phyloP scores from a whole-genome alignment of 371 early-diverging fungal species.

The Mucor irregularis region DNA sequence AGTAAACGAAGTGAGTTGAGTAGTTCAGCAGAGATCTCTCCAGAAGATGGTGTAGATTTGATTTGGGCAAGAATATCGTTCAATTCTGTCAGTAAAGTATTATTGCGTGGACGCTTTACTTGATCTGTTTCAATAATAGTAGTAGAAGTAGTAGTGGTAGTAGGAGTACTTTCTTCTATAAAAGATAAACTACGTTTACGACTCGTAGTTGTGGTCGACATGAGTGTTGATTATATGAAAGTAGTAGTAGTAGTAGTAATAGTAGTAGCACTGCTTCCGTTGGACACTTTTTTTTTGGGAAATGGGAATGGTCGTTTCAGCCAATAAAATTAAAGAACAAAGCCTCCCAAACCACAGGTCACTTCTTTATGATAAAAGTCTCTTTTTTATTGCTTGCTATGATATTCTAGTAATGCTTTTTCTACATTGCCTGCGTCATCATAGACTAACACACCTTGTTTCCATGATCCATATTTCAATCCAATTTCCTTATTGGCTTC shows the following conservation, averaged over 20 bases:
- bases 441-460: slow-evolving; percentile 79
- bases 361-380: no score
- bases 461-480: slow-evolving; percentile 76
- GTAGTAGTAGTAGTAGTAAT: not conserved
- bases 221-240: not conserved
- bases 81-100: slow-evolving; percentile 23
- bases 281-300: no score
- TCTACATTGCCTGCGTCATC: slow-evolving; percentile 82
- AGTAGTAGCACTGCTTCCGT: no score
- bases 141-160: no score
- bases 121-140: not conserved
- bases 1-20: slow-evolving; percentile 35
- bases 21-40: slow-evolving; percentile 43
- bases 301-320: no score
- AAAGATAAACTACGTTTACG: slow-evolving; percentile 18
- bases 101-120: slow-evolving; percentile 13
- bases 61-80: slow-evolving; percentile 37
- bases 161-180: not conserved
- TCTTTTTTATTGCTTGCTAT: slow-evolving; percentile 3
- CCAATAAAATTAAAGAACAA: no score
- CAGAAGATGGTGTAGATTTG: slow-evolving; percentile 40
- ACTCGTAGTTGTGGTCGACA: not conserved
- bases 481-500: slow-evolving; percentile 82
- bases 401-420: slow-evolving; percentile 32
- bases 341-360: no score